phyloP scores from a whole-genome alignment of 75 land plant genomes.

The Selaginella tamariscina region DNA sequence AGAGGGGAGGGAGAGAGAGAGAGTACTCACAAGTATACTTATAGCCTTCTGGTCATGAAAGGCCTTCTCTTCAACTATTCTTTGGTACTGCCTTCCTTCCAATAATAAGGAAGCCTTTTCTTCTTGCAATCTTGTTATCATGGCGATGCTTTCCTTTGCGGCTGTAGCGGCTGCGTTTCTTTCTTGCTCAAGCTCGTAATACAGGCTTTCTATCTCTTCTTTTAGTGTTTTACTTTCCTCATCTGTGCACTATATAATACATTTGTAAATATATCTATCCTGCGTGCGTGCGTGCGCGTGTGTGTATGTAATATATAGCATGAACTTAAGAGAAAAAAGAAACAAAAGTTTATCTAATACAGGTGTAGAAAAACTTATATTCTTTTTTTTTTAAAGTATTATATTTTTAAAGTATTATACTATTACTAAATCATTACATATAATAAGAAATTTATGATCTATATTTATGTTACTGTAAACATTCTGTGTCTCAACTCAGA shows the following conservation, averaged over 20 bases:
- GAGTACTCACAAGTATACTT: too few relatives aligned
- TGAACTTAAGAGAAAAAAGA: too few relatives aligned
- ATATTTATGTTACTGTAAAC: too few relatives aligned
- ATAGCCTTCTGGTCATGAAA: neutral
- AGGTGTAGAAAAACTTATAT: neutral
- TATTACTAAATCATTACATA: too few relatives aligned
- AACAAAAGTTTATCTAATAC: neutral
- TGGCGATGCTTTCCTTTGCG: constrained; percentile 7
- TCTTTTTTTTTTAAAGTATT: too few relatives aligned
- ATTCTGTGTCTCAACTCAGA: too few relatives aligned
- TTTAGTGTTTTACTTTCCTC: neutral
- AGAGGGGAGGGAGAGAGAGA: too few relatives aligned
- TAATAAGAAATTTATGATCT: too few relatives aligned
- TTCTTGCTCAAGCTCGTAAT: constrained; percentile 6
- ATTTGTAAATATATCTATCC: too few relatives aligned
- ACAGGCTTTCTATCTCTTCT: neutral
- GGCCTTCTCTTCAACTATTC: constrained; percentile 9
- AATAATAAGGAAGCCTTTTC: neutral
- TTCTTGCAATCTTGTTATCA: constrained; percentile 7
- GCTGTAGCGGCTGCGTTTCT: constrained; percentile 5
- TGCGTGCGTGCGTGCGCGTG: too few relatives aligned
- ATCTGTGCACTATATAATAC: neutral
- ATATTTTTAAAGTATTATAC: too few relatives aligned
- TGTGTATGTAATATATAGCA: too few relatives aligned
- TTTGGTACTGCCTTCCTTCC: neutral